Evolutionary conservation across 192 early-diverging fungal species (phyloP).

Genomic region (Phycomyces nitens): DNA sequence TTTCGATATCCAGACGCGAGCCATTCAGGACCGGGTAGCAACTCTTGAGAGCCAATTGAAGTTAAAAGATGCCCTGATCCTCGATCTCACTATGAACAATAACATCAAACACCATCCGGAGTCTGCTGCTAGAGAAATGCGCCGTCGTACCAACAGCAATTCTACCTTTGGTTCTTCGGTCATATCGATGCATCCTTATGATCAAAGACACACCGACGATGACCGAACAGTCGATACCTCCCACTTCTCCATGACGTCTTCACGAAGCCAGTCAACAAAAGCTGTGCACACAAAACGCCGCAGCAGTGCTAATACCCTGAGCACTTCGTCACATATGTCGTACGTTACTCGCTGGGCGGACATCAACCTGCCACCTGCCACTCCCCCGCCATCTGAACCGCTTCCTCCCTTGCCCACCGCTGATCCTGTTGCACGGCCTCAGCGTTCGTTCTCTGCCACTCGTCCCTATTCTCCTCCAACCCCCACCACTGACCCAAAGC

Average conservation of each 20-base stretch:
- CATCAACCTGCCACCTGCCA: constrained; percentile 16
- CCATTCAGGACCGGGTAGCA: neutral
- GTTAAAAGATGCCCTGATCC: neutral
- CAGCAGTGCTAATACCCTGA: neutral
- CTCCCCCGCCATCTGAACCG: constrained; percentile 20
- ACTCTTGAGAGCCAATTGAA: neutral
- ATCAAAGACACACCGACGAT: too few relatives aligned
- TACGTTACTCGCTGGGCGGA: neutral
- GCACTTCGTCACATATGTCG: neutral
- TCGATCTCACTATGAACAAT: neutral
- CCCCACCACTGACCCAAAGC: neutral
- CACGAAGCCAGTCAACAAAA: too few relatives aligned
- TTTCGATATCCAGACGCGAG: constrained; percentile 1
- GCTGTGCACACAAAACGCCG: neutral
- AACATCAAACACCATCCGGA: neutral
- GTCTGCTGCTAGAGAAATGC: neutral
- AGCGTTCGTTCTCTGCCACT: neutral
- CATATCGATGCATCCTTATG: neutral
- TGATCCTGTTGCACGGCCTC: neutral
- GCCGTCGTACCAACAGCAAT: neutral
- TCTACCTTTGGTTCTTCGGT: constrained; percentile 1
- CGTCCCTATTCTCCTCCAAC: neutral
- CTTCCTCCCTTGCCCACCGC: constrained; percentile 6
- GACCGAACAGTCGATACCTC: too few relatives aligned
- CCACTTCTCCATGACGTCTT: too few relatives aligned